A percentile compares a stretch with the other conserved stretches of the same genome.
phyloP scores from a whole-genome alignment of 2,329 filamentous ascomycete genomes.

The Colletotrichum higginsianum region DNA sequence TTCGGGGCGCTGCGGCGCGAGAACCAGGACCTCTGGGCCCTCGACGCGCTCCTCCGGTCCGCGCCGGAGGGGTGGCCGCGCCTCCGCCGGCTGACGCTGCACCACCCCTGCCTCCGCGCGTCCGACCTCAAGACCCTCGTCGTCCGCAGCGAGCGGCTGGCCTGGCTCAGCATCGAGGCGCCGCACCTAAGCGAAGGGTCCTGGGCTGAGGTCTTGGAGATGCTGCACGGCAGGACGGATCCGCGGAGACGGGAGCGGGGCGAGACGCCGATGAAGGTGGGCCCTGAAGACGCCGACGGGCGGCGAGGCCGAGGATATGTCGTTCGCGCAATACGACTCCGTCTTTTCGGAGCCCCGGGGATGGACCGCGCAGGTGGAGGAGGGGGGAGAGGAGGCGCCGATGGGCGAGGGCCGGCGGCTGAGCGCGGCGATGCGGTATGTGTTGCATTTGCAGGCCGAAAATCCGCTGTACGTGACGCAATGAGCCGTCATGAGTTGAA shows the following conservation, averaged over 20 bases:
- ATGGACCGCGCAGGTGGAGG: background rate
- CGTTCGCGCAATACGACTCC: background rate
- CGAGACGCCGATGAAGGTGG: background rate
- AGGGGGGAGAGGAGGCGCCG: background rate
- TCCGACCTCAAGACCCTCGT: background rate
- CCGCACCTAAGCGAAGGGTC: conserved; percentile 4
- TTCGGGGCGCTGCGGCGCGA: conserved; percentile 1
- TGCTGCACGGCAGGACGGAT: background rate
- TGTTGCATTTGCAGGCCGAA: background rate
- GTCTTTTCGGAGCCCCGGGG: background rate
- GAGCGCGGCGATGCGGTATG: background rate
- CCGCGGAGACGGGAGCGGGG: background rate
- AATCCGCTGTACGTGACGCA: background rate
- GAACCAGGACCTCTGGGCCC: conserved; percentile 9
- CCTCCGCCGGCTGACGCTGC: background rate
- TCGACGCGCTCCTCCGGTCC: background rate
- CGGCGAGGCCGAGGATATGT: background rate
- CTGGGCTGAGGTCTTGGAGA: conserved; percentile 10
- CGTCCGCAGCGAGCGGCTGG: conserved; percentile 1
- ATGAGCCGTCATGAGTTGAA: background rate
- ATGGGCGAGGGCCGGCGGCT: too few relatives aligned
- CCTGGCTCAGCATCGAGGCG: background rate
- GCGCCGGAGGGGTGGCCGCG: background rate
- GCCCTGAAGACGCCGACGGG: background rate
- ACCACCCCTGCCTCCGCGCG: conserved; percentile 1